A percentile compares a stretch with the other conserved stretches of the same genome.
Evolutionary conservation across 1,284 basidiomycete genomes (phyloP).

Genomic region (Moniliella sp.): DNA sequence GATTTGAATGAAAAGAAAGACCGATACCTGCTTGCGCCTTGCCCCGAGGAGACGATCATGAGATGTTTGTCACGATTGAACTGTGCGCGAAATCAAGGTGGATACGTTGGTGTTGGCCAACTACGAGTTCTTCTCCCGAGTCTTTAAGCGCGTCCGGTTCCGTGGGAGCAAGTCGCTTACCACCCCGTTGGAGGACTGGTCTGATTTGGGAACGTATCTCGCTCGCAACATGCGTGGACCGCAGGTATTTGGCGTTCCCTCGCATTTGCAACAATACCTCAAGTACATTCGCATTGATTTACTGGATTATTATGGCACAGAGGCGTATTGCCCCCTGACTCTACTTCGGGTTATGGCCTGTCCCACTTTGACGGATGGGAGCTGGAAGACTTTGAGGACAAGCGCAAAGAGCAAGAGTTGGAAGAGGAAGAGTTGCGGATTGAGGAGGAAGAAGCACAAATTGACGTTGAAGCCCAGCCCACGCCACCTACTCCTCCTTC

Average conservation of each 20-base stretch:
- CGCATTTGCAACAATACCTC: conserved; percentile 11
- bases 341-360: conserved; percentile 74
- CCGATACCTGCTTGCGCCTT: conserved; percentile 89
- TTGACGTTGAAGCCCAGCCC: too few relatives aligned
- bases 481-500: too few relatives aligned
- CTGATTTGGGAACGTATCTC: conserved; percentile 47
- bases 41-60: conserved; percentile 38
- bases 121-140: conserved; percentile 91
- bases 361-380: conserved; percentile 91
- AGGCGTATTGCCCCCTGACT: conserved; percentile 87
- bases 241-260: conserved; percentile 41
- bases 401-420: conserved; percentile 45
- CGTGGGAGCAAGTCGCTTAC: conserved; percentile 57
- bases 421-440: too few relatives aligned
- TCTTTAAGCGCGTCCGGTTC: conserved; percentile 74
- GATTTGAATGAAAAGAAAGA: conserved; percentile 78
- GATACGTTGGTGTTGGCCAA: conserved; percentile 89
- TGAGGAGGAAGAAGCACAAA: too few relatives aligned
- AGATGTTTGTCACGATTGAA: conserved; percentile 75
- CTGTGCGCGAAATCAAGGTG: conserved; percentile 83
- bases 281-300: conserved; percentile 87
- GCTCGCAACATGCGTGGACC: conserved; percentile 78
- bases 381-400: conserved; percentile 57
- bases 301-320: conserved; percentile 71
- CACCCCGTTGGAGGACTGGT: conserved; percentile 46